Evolutionary conservation across 805 yeast species (phyloP), one percentile per base, ranked within the genome.

Genomic region (Candida morakotiae): DNA sequence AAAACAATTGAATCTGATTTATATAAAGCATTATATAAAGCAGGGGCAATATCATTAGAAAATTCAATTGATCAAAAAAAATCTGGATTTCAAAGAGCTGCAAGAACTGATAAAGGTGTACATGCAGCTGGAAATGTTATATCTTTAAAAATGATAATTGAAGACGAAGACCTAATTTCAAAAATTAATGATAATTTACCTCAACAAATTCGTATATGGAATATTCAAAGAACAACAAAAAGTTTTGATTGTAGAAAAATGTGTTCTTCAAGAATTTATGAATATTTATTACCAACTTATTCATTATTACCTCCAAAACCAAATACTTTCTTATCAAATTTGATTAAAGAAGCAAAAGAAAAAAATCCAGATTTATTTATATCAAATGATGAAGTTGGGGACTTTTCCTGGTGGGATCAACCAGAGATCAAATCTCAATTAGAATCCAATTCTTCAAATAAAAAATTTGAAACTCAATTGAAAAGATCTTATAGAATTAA

Each of bases 71-170:
- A 91, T 56, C 77, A 89, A 51, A 88, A 87, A 55, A 89, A 89
- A 56, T 77, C 80, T 37, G 88, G 93, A 0, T 85, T 91, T 54
- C 82, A 81, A 86, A 72, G 93, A 59, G 87, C 89, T 36, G 91
- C 91, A 4, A 72, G 91, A 64, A 83, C 91, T 3, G 98, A 89
- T 60, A 91, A 91, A 60, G 98, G 97, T 43, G 98, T 89, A 17
- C 98, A 89, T 62, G 97, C 98, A 9, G 96, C 96, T 2, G 97
- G 97, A 20, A 89, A 89, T 57, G 87, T 88, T 16, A 75, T 91
- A 30, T 83, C 94, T 11, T 67, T 84, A 48, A 89, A 89, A 56
- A 63, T 89, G 70, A 86, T 87, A 49, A 72, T 87, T 37, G 95
- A 87, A 55, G 95, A 89, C 51, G 77, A 71, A 10, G 82, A 87